Conservation (phyloP, 148 eudicot species). For the Silene uniflora region DNA sequence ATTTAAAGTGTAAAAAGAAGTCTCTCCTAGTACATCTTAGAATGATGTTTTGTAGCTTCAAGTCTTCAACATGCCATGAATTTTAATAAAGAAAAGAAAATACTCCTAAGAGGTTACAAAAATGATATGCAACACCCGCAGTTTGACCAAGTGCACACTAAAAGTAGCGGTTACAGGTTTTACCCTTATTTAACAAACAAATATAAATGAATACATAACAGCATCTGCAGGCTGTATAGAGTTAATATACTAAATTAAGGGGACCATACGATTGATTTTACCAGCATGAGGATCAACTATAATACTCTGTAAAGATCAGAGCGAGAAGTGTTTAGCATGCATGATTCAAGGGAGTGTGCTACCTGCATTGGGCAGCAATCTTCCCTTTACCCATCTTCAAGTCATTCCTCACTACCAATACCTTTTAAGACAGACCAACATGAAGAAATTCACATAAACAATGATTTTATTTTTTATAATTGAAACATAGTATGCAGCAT, state of each 20-base stretch:
- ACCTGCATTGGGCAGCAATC: conserved; percentile 99
- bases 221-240: background rate
- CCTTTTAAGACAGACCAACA: conserved; percentile 39
- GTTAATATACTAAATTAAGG: background rate
- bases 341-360: conserved; percentile 6
- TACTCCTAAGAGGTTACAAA: background rate
- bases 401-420: conserved; percentile 97
- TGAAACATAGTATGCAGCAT: background rate
- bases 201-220: no score
- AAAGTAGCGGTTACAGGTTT: background rate
- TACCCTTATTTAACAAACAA: no score
- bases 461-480: background rate
- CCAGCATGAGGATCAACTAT: background rate
- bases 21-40: background rate
- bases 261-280: background rate
- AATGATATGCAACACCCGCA: background rate
- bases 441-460: background rate
- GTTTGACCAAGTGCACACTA: background rate
- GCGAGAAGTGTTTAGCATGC: background rate
- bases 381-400: conserved; percentile 99
- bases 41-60: background rate
- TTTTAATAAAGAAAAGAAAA: background rate
- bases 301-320: no score
- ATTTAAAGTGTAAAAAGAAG: background rate
- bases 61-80: background rate